Base-by-base conservation (phyloP, 1,284 basidiomycete genomes). In the Malassezia equina region DNA sequence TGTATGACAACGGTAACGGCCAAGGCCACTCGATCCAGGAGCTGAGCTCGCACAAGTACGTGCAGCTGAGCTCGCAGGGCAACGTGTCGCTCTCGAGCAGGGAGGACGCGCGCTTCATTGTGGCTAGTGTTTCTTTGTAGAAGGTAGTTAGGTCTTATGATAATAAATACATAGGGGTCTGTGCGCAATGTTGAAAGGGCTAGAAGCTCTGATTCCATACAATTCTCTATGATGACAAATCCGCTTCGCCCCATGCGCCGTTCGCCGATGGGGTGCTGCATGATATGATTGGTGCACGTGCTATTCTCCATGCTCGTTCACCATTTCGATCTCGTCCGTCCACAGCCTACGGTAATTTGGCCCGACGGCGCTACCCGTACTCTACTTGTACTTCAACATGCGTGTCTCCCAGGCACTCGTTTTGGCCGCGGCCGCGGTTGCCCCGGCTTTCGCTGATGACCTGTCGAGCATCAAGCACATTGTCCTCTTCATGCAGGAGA, bases 401-500 rank as follows among this genome's bases (percentile, higher is more conserved):
- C 36, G 36, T 39, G 17, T 39, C 12, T 39, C 36, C 11, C 19
- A 19, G 36, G n/a, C 36, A 15, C 19, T 39, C 19, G 46, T 23
- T n/a, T 21, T 50, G 17, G 48, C 48, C 21, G 36, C 24, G 3
- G 34, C 39, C 8, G 34, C 21, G 2, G 36, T 21, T 24, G 32
- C 12, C 5, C 33, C 48, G 6, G 39, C 34, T 17, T 23, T 34
- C 5, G 39, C 34, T 11, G 48, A 50, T n/a, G 31, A 24, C 6
- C 40, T 53, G 42, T 40, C 32, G 47, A 36, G 51, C 43, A 55
- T 55, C 45, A 39, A 61, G 47, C 60, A 61, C 45, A 45, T 61
- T 19, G 47, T 61, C 21, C 49, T 61, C 9, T 61, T 61, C 48
- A 69, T 69, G 66, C 66, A 69, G 46, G 66, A 69, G 46, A 67